phyloP scores from a whole-genome alignment of 768 basidiomycete genomes.

The Suillus sp. region DNA sequence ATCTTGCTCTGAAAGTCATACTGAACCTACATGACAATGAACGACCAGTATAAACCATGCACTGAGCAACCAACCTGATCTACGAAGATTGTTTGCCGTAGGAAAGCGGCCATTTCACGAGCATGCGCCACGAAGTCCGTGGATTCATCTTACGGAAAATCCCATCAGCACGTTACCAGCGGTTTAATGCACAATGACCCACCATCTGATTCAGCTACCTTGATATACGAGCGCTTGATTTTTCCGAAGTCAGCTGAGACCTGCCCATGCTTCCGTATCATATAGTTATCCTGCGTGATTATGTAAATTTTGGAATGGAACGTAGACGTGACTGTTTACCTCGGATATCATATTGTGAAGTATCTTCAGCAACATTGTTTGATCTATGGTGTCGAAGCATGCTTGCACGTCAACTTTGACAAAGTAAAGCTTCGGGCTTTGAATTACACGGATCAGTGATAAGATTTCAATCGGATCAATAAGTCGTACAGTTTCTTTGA shows the following conservation, averaged over 20 bases:
- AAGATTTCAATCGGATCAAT: background rate
- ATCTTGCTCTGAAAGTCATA: slow-evolving; percentile 54
- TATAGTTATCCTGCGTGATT: slow-evolving; percentile 64
- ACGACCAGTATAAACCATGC: background rate
- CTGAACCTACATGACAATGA: slow-evolving; percentile 43
- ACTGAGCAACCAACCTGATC: slow-evolving; percentile 62
- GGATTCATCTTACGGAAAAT: slow-evolving; percentile 60
- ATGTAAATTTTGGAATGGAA: slow-evolving; percentile 10
- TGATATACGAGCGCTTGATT: slow-evolving; percentile 56
- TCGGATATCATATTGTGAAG: slow-evolving; percentile 72
- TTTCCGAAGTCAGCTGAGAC: slow-evolving; percentile 59
- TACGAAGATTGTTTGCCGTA: slow-evolving; percentile 81
- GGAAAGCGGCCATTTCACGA: slow-evolving; percentile 57
- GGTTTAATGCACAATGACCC: background rate
- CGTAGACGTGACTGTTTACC: slow-evolving; percentile 37
- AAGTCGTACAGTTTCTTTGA: slow-evolving; percentile 55
- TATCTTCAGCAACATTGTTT: slow-evolving; percentile 79
- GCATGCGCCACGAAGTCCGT: slow-evolving; percentile 76
- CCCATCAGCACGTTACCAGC: background rate
- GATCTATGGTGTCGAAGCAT: slow-evolving; percentile 96
- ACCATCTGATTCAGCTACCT: slow-evolving; percentile 73
- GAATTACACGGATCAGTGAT: slow-evolving; percentile 8
- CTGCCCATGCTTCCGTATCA: slow-evolving; percentile 70
- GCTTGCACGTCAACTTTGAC: slow-evolving; percentile 96
- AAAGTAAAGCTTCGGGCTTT: slow-evolving; percentile 88